Conservation (phyloP, 129 eudicot genomes). For the Escallonia rubra region DNA sequence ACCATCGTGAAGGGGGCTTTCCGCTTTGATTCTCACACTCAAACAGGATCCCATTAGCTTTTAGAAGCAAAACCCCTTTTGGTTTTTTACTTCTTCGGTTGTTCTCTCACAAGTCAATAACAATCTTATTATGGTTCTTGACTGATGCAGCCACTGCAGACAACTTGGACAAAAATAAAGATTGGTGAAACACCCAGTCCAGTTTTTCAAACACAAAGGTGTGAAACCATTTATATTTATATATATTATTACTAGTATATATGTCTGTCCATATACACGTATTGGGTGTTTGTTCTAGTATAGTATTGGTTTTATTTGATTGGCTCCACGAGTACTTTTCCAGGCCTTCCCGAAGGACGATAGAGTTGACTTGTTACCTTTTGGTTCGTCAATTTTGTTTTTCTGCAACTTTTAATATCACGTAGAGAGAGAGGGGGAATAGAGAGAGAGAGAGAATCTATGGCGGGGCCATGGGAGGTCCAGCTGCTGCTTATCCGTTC, state of each 20-base stretch:
- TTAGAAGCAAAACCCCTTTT: background rate
- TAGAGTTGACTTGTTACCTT: background rate
- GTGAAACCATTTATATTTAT: background rate
- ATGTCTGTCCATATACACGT: background rate
- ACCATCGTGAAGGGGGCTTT: conserved; percentile 34
- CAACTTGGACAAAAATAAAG: no score
- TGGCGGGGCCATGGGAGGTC: no score
- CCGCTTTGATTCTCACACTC: conserved; percentile 42
- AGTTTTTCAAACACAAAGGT: background rate
- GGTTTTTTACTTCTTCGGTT: background rate
- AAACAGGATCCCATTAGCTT: conserved; percentile 34
- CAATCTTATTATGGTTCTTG: background rate
- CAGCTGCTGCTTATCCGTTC: no score
- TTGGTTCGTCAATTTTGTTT: background rate
- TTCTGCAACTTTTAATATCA: background rate
- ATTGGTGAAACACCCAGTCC: background rate
- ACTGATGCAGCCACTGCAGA: no score
- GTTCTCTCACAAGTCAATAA: background rate
- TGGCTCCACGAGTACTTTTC: background rate
- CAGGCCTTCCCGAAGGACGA: background rate
- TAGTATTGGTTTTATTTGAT: no score
- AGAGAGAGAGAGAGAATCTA: background rate
- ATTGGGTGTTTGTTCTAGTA: no score
- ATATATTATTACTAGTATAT: background rate
- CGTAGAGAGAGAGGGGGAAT: background rate